Conservation (phyloP, 108 stramenopile genomes). For the Cyclotella choctawhatcheeana region DNA sequence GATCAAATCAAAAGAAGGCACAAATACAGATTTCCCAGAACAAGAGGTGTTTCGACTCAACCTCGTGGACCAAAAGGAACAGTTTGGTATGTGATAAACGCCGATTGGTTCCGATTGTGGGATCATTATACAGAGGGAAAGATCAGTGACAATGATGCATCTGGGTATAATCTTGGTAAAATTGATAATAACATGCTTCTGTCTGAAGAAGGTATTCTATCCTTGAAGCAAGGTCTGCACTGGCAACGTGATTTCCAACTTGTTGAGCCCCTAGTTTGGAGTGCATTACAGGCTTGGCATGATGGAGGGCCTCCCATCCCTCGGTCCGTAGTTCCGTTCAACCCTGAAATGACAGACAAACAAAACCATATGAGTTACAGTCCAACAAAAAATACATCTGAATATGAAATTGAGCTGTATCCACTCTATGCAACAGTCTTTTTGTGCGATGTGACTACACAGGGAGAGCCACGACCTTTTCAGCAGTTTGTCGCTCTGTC, state of each 20-base stretch:
- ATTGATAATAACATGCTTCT: constrained; percentile 78
- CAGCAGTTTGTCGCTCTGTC: constrained; percentile 83
- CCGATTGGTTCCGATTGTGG: constrained; percentile 76
- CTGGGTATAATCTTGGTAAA: constrained; percentile 35
- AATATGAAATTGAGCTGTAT: constrained; percentile 87
- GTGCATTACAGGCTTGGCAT: constrained; percentile 89
- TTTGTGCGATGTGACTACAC: constrained; percentile 73
- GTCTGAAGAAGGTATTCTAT: constrained; percentile 77
- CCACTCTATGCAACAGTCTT: constrained; percentile 86
- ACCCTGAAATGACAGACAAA: constrained; percentile 27
- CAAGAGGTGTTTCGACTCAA: constrained; percentile 42
- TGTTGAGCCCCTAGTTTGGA: constrained; percentile 83
- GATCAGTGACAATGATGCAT: constrained; percentile 53
- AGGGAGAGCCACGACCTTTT: constrained; percentile 86
- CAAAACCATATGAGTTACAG: constrained; percentile 37
- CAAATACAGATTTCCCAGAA: constrained; percentile 73
- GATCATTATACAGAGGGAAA: constrained; percentile 47
- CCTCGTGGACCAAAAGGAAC: constrained; percentile 84
- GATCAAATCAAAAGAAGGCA: constrained; percentile 77
- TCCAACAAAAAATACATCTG: constrained; percentile 28
- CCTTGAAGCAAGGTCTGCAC: constrained; percentile 66
- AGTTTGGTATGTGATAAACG: constrained; percentile 84
- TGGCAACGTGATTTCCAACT: constrained; percentile 88
- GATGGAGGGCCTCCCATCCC: constrained; percentile 91
- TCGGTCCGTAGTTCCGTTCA: constrained; percentile 77